Evolutionary conservation across 495 filamentous ascomycete genomes (phyloP), one percentile per base, ranked within the genome.

Genomic region (Annulohypoxylon bovei): DNA sequence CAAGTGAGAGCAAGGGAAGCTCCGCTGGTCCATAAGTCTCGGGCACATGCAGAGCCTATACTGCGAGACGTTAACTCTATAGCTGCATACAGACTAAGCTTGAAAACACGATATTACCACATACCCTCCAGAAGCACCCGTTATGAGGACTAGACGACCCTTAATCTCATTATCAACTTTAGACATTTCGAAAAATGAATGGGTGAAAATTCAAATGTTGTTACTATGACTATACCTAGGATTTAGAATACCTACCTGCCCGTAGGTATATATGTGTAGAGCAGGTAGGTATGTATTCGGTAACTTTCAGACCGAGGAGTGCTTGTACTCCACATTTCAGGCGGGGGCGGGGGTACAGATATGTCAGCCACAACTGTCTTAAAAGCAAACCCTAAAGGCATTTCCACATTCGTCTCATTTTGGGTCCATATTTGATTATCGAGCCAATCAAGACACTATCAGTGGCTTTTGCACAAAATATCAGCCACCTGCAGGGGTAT

Each of bases 41-140:
- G 81, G 18, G 89, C 87, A 63, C 85, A 86, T 23, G 87, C 88
- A 58, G 85, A 83, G 11, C 89, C 89, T 46, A 91, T 89, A 30
- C 87, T 90, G 63, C 33, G 47, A 46, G 52, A 25, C 23, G 58
- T 67, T 37, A 73, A 63, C 47, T 6, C 44, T 46, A 28, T 37
- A 62, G 20, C 42, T 28, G 27, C 32, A 47, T 42, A 25, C 28
- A 39, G 53, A 42, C 30, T 22, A 8, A 9, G 14, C 35, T 35
- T 25, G 1, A 39, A 12, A 25, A 60, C 18, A 47, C 14, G 28
- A 27, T 39, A 44, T 30, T 18, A 28, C 63, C 79, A 69, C 79
- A 68, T 83, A 89, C 88, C 88, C 88, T 76, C 88, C 88, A 28
- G 88, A 90, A 67, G 88, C 88, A 20, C 88, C 88, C 3, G 88